Evolutionary conservation across 169 alveolate species (phyloP).

Genomic region (Cryptosporidium sp.): DNA sequence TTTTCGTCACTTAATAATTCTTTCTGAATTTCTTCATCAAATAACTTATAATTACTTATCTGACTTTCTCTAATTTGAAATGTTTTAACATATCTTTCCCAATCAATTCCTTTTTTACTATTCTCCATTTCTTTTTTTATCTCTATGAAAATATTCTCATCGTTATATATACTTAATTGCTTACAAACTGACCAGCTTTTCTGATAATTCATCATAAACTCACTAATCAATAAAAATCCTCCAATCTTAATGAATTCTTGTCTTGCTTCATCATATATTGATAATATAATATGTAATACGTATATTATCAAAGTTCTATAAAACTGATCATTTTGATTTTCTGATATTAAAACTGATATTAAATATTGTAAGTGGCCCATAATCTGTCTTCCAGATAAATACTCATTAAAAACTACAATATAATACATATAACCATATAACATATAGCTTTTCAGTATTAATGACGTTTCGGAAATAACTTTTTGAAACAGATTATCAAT

Average conservation of each 20-base stretch:
- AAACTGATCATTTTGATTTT: constrained; percentile 11
- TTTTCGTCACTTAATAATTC: constrained; percentile 1
- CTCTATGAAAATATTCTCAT: not conserved
- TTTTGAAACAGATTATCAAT: constrained; percentile 41
- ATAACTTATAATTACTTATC: constrained; percentile 6
- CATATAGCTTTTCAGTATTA: constrained; percentile 36
- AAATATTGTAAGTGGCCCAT: constrained; percentile 38
- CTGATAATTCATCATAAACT: constrained; percentile 10
- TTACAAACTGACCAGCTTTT: constrained; percentile 38
- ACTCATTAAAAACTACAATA: constrained; percentile 37
- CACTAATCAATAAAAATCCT: constrained; percentile 24
- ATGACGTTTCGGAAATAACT: constrained; percentile 24
- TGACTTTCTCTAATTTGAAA: constrained; percentile 17
- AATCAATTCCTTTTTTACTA: not conserved
- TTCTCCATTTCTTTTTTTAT: not conserved
- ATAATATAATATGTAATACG: constrained; percentile 31
- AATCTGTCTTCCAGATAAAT: constrained; percentile 30
- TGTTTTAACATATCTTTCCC: constrained; percentile 32
- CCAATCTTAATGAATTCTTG: constrained; percentile 46
- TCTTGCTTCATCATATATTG: constrained; percentile 36
- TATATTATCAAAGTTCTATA: constrained; percentile 13
- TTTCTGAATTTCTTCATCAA: not conserved
- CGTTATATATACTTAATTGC: constrained; percentile 41
- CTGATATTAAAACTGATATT: not conserved
- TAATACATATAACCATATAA: constrained; percentile 42